A percentile compares a stretch with the other conserved stretches of the same genome.
These are phyloP conservation scores for Sphagnum magellanicum DNA, from an alignment of 228 moss, liverwort and hornwort species.

Conservation along the genomic window DNA sequence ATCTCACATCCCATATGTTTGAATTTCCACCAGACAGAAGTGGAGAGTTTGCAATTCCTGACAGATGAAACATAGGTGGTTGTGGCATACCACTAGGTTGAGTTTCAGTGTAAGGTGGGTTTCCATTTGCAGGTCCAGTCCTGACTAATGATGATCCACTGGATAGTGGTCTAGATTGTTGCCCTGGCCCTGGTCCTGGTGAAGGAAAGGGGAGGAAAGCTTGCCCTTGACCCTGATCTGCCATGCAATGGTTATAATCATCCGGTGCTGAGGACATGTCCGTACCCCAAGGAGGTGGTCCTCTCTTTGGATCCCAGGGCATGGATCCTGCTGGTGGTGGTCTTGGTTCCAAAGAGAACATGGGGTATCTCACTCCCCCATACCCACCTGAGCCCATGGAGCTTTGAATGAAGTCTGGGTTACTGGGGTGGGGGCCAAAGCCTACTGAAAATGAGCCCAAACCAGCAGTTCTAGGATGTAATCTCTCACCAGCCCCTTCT, in stretches of 20 bases:
- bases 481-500: not conserved
- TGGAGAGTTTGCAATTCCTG: not conserved
- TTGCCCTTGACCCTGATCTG: slow-evolving; percentile 1
- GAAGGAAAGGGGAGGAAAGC: not conserved
- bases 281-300: not conserved
- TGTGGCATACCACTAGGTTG: slow-evolving; percentile 1
- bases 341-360: slow-evolving; percentile 1
- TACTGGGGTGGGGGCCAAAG: not conserved
- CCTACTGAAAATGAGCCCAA: not conserved
- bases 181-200: not conserved
- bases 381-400: not conserved
- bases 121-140: not conserved
- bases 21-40: not conserved
- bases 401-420: not conserved
- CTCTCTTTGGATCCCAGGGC: not conserved
- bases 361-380: not conserved
- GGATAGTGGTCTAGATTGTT: not conserved
- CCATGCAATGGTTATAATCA: not conserved
- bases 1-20: slow-evolving; percentile 1
- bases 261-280: not conserved
- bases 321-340: not conserved
- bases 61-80: not conserved
- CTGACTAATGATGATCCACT: not conserved
- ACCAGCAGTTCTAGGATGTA: not conserved
- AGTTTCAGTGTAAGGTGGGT: not conserved